These are phyloP conservation scores for Ampelocalamus luodianensis DNA, from an alignment of 176 grass and related monocot species.

Conservation along the genomic window DNA sequence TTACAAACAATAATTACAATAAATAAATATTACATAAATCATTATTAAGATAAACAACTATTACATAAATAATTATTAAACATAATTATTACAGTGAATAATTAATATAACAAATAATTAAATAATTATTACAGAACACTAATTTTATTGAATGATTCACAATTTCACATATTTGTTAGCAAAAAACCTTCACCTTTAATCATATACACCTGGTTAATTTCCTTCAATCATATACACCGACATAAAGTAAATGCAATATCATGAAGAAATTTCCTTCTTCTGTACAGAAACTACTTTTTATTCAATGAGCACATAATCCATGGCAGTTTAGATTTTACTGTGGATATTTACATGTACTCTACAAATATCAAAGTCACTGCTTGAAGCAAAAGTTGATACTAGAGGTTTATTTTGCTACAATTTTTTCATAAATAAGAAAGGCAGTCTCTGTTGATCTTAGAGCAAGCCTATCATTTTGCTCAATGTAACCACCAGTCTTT, in stretches of 20 bases:
- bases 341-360: neutral
- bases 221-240: too few species aligned
- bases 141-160: neutral
- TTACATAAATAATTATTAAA: too few species aligned
- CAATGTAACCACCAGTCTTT: constrained; percentile 99
- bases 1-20: too few species aligned
- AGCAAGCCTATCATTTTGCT: constrained; percentile 26
- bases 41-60: too few species aligned
- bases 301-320: neutral
- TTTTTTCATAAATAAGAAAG: neutral
- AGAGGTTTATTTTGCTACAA: constrained; percentile 8
- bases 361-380: neutral
- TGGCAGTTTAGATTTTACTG: neutral
- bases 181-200: constrained; percentile 26
- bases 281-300: neutral
- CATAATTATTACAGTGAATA: too few species aligned
- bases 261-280: neutral
- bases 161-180: constrained; percentile 7
- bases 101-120: too few species aligned
- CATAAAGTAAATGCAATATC: neutral
- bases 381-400: neutral
- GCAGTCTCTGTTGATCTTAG: neutral
- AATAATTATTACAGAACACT: too few species aligned
- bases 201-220: constrained; percentile 17
- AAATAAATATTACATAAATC: too few species aligned